A percentile compares a stretch with the other conserved stretches of the same genome.
These are phyloP conservation scores for Pyricularia sp. DNA, from an alignment of 2,329 filamentous ascomycete genomes.

Conservation along the genomic window DNA sequence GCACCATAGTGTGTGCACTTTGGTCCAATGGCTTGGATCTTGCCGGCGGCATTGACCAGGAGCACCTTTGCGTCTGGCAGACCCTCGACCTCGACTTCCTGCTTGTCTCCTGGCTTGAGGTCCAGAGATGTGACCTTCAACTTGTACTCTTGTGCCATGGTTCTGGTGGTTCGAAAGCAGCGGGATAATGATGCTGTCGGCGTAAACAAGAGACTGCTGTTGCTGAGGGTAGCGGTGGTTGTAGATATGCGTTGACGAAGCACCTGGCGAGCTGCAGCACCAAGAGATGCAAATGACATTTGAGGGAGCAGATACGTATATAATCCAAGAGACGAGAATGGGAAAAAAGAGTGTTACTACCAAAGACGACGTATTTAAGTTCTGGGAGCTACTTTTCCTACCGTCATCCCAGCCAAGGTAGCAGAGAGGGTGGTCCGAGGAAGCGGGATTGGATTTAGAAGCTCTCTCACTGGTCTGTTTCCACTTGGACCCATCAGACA, in stretches of 20 bases:
- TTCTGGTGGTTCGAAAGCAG: not conserved
- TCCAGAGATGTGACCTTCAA: slow-evolving; percentile 71
- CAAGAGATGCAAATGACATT: not conserved
- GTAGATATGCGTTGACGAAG: not conserved
- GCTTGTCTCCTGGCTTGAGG: slow-evolving; percentile 72
- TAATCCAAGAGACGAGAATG: not conserved
- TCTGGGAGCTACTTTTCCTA: not conserved
- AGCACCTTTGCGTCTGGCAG: slow-evolving; percentile 80
- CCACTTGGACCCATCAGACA: not conserved
- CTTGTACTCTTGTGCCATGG: slow-evolving; percentile 52
- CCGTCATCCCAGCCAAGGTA: not conserved
- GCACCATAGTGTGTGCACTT: slow-evolving; percentile 88
- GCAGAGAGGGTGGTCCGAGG: not conserved
- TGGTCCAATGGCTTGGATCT: slow-evolving; percentile 69
- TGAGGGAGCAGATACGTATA: not conserved
- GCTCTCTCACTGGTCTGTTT: not conserved
- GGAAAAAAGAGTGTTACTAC: not conserved
- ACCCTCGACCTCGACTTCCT: slow-evolving; percentile 85
- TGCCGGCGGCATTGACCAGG: slow-evolving; percentile 67
- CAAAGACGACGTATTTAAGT: not conserved
- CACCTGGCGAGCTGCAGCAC: not conserved
- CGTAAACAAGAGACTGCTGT: not conserved
- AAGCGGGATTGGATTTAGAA: not conserved
- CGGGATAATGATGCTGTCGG: not conserved
- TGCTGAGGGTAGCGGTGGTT: not conserved